phyloP scores from a whole-genome alignment of 1,139 yeast species.

The Suhomyces bribrorum region DNA sequence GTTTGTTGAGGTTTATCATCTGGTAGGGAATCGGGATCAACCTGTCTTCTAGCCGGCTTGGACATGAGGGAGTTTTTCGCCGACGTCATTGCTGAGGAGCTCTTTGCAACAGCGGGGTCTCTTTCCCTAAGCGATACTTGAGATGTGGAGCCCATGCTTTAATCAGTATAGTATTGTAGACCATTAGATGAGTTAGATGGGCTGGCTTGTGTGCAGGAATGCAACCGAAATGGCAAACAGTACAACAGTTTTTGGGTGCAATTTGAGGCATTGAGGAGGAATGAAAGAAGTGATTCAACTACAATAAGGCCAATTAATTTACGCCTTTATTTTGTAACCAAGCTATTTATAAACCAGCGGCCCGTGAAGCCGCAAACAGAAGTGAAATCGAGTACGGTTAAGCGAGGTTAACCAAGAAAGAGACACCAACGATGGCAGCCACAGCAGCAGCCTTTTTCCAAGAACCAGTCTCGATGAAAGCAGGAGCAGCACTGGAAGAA shows the following conservation, averaged over 20 bases:
- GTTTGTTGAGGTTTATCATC: constrained; percentile 76
- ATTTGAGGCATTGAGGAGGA: not conserved
- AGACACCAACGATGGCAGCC: constrained; percentile 40
- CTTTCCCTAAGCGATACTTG: not conserved
- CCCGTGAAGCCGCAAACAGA: constrained; percentile 3
- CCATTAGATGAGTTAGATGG: not conserved
- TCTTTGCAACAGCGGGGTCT: too few species aligned
- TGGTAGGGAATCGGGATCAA: constrained; percentile 61
- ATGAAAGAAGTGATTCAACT: not conserved
- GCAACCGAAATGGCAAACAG: not conserved
- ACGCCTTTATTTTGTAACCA: not conserved
- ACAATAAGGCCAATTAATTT: not conserved
- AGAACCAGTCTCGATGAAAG: constrained; percentile 25
- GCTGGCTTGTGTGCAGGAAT: constrained; percentile 1
- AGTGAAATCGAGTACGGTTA: constrained; percentile 17
- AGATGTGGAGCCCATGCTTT: not conserved
- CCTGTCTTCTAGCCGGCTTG: constrained; percentile 62
- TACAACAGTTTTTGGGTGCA: not conserved
- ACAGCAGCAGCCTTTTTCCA: constrained; percentile 46
- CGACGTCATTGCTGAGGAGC: too few species aligned
- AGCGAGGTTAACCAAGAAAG: constrained; percentile 37
- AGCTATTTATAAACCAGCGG: not conserved
- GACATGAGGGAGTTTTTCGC: constrained; percentile 1
- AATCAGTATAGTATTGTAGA: not conserved
- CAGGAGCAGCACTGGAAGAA: constrained; percentile 14